phyloP scores from a whole-genome alignment of 2,329 filamentous ascomycete genomes.

The Xylaria digitata region DNA sequence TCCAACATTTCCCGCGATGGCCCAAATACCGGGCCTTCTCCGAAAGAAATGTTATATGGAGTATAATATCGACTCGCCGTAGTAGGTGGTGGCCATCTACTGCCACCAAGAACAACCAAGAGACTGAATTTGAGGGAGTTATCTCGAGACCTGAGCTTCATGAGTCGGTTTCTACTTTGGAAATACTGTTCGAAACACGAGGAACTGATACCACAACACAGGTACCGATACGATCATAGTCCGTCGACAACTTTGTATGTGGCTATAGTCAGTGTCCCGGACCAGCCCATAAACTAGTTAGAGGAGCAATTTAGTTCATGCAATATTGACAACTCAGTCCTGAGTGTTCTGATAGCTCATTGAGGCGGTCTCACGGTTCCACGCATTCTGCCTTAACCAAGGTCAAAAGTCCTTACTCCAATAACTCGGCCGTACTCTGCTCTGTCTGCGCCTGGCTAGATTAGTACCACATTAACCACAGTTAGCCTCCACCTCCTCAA shows the following conservation, averaged over 20 bases:
- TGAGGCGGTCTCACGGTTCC: too few relatives aligned
- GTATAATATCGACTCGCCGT: not conserved
- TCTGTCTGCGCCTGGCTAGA: too few relatives aligned
- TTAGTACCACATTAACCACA: too few relatives aligned
- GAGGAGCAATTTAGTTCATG: too few relatives aligned
- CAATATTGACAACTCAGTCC: too few relatives aligned
- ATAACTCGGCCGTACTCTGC: too few relatives aligned
- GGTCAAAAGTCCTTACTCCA: too few relatives aligned
- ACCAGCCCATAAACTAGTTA: too few relatives aligned
- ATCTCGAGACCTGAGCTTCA: not conserved
- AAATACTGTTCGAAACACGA: not conserved
- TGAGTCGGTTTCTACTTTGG: not conserved
- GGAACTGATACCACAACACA: not conserved
- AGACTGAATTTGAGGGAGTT: not conserved
- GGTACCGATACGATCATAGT: not conserved
- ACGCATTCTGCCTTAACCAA: too few relatives aligned
- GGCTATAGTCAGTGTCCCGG: too few relatives aligned
- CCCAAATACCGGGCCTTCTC: not conserved
- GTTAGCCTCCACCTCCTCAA: too few relatives aligned
- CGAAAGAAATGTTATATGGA: conserved; percentile 1
- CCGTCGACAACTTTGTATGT: not conserved
- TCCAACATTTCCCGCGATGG: not conserved
- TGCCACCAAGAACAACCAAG: not conserved
- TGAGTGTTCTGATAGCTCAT: too few relatives aligned
- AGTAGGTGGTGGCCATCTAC: conserved; percentile 3